Base-by-base conservation (phyloP, 129 eudicot species). In the Lactuca saligna region DNA sequence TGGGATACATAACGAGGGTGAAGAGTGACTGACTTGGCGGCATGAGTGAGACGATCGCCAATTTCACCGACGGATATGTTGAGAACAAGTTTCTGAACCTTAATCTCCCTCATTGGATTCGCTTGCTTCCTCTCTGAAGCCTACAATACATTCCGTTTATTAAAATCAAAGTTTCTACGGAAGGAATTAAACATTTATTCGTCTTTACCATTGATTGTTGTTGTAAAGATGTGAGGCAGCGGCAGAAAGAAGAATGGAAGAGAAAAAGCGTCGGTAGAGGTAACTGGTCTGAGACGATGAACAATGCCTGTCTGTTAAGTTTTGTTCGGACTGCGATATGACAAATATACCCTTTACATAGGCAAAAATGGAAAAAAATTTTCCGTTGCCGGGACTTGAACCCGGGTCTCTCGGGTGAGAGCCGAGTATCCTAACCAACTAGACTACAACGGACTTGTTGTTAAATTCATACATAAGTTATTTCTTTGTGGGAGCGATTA, bases 321-420 rank as follows among this genome's bases (percentile, higher is more conserved):
- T 25, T 25, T 25, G 29, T 25, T 25, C 29, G 29, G 29, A 25
- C 29, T 25, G 29, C 29, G 29, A 25, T 0, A 25, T 25, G 29
- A 25, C 29, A 25, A 25, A 25, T 25, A 25, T 25, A 25, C 29
- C 29, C 29, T 25, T 25, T 25, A 25, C 2, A 0, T 25, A 25
- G 29, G 29, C 29, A 25, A 25, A 0, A 25, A 25, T 25, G 29
- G 2, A 20, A 51, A 54, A 61, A 38, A 10, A 5, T n/a, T 90
- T 90, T 90, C 95, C 95, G 89, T 87, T 90, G 97, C 95, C 95
- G 95, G 95, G 91, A 90, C 87, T 90, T 69, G 95, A 90, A 90
- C 95, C 87, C 97, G 91, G 97, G 95, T 84, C 95, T 87, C 82
- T 87, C 95, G 95, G 91, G 95, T 90, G 97, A 90, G 95, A 90